Base-by-base conservation (phyloP, 495 filamentous ascomycete genomes). In the Hypoxylon rickii region DNA sequence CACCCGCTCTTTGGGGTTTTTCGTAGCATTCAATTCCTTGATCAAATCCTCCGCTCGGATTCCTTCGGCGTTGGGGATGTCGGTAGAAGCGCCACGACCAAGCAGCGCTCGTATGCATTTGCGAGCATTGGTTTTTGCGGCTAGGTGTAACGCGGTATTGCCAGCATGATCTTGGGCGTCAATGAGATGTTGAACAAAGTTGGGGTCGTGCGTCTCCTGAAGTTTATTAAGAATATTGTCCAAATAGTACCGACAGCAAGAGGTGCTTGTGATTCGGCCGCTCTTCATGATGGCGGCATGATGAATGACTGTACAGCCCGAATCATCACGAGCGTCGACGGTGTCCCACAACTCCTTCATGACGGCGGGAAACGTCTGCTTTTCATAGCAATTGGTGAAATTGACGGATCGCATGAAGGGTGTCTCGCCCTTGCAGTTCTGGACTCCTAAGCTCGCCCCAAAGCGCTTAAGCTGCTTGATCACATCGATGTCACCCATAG, bases 401-500 rank as follows among this genome's bases (percentile, higher is more conserved):
- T 92, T 77, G 21, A 97, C 92, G 12, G 88, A 87, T n/a, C 92
- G 86, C 79, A 97, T 96, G 38, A 98, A 80, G 0, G 95, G 92
- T 0, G 95, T 97, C 71, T 97, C 94, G 46, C 92, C 92, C 41
- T 89, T 86, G 15, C 83, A 74, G 36, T 92, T 93, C 40, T 84
- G 76, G 5, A 81, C 78, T 22, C 82, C 82, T 11, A 86, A 71
- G 46, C 83, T 82, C 7, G 92, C 92, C 26, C 86, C 84, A 44
- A 89, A 88, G 10, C 81, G 79, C 51, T 93, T 85, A 3, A 98
- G 75, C 63, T 93, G 84, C 67, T 85, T 89, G 48, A 97, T 89
- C 22, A 97, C 89, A 20, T 90, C 88, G 13, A 97, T 74, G 64
- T 98, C 94, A 33, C 93, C 94, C 94, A 98, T 97, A n/a, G 94